phyloP scores from a whole-genome alignment of 768 basidiomycete species.

The Mycena galopus region DNA sequence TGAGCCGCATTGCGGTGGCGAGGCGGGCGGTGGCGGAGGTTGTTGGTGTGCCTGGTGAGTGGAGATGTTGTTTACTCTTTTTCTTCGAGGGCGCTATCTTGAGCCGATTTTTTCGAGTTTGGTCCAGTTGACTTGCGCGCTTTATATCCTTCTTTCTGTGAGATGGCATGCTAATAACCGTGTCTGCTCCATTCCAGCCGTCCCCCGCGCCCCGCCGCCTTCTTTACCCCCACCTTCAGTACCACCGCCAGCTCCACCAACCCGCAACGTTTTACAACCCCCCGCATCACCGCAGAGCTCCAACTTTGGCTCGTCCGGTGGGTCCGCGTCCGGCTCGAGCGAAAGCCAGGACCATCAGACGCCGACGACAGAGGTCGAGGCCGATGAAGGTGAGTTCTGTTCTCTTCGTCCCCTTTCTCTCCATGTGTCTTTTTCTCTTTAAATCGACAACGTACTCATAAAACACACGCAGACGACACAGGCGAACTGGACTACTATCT shows the following conservation, averaged over 20 bases:
- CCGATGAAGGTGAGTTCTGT: background rate
- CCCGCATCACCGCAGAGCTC: slow-evolving; percentile 64
- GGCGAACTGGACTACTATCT: slow-evolving; percentile 31
- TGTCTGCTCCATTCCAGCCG: too few species aligned
- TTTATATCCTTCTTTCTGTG: background rate
- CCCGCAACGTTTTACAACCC: too few species aligned
- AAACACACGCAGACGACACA: slow-evolving; percentile 2
- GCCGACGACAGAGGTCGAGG: slow-evolving; percentile 12
- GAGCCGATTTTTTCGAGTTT: too few species aligned
- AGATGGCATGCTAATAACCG: too few species aligned
- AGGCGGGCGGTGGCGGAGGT: slow-evolving; percentile 67
- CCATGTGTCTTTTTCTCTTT: background rate
- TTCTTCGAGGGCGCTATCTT: background rate
- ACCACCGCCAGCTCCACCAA: too few species aligned
- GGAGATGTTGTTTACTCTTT: background rate
- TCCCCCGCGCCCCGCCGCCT: too few species aligned
- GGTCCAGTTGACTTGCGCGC: too few species aligned
- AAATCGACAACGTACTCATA: too few species aligned
- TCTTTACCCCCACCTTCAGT: too few species aligned
- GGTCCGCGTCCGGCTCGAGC: slow-evolving; percentile 52
- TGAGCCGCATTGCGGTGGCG: slow-evolving; percentile 47
- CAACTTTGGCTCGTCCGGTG: slow-evolving; percentile 62
- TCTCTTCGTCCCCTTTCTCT: background rate
- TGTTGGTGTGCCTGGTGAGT: slow-evolving; percentile 43
- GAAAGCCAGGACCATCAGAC: slow-evolving; percentile 45